Evolutionary conservation across 306 rosid genomes (phyloP), one percentile per base, ranked within the genome.

Genomic region (Cucumis melo): DNA sequence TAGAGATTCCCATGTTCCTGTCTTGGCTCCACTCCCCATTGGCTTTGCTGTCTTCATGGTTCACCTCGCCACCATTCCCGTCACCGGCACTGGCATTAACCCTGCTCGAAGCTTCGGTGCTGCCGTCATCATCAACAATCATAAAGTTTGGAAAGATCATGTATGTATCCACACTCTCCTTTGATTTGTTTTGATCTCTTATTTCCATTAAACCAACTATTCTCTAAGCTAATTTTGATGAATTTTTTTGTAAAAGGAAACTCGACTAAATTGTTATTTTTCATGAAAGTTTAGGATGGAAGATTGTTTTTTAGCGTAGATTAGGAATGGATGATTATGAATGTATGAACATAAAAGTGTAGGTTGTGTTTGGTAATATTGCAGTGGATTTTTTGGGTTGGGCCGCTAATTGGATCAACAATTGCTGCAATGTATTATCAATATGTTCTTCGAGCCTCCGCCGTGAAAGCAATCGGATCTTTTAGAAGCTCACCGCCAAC

Each of bases 11-110:
- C 66, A 86, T 46, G 85, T 86, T 71, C 75, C 75, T 23, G 71
- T 83, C 0, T 74, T 86, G 80, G 89, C 89, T 58, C 89, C 89
- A 46, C 87, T 86, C 9, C 89, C 89, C 58, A 86, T 86, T 38
- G 89, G 89, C 61, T 86, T 86, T 13, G 87, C 89, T 0, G 89
- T 86, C 39, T 86, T 86, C 59, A 77, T 86, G 78, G 87, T 86
- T 55, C 89, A 86, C 68, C 80, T 86, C 0, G 89, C 89, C 23
- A 86, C 87, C 9, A 83, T 86, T 58, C 89, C 89, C 17, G 41
- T 86, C 82, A 86, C 89, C 10, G 85, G 89, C 66, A 86, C 89
- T 9, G 89, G 87, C 2, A 85, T 85, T 50, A 85, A 85, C 83
- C 88, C 88, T 0, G 88, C 88, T 8, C 76, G 86, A 11, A 86